Evolutionary conservation across 2,329 filamentous ascomycete species (phyloP), one percentile per base, ranked within the genome.

Genomic region (Venturia carpophila): DNA sequence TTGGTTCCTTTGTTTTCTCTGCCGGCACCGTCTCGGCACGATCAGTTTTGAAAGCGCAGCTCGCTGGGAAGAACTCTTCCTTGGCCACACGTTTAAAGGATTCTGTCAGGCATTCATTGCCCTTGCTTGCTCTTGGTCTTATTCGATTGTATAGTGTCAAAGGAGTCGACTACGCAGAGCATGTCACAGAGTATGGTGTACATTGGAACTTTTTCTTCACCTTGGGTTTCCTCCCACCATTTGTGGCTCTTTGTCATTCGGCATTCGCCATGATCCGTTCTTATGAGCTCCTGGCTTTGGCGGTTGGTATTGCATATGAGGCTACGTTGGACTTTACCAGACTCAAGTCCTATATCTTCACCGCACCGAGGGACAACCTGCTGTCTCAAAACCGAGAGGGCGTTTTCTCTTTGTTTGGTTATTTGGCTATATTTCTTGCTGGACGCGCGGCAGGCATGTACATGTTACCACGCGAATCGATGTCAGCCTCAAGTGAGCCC

Each of bases 121-220:
- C 94, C 1, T 81, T 99, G 5, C 78, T 97, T 24, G 79, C 88
- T 1, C 81, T 99, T 5, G 94, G 94, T 17, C 73, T 94, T 30
- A 80, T 95, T 65, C 86, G 94, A 30, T 82, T 97, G 30, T 85
- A 91, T 69, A 95, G 87, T 70, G 92, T 97, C 73, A 99, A 99
- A 77, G 90, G 91, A 7, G 80, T 97, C 39, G 92, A 97, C 73
- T 99, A 99, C 73, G 92, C 92, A 3, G 94, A 99, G 75, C 94
- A 99, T 78, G 91, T 97, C 66, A 92, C 91, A 17, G 94, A 99
- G 74, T 99, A 99, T 73, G 94, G 94, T 55, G 91, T 99, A 11
- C 94, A 99, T 76, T 99, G 94, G 94, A 99, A 99, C 76, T 99
- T 99, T 76, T 99, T 99, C 82, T 97, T 97, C 77, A 99, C 94